Evolutionary conservation across 2,329 filamentous ascomycete genomes (phyloP).

Genomic region (Hypoxylon sp.): DNA sequence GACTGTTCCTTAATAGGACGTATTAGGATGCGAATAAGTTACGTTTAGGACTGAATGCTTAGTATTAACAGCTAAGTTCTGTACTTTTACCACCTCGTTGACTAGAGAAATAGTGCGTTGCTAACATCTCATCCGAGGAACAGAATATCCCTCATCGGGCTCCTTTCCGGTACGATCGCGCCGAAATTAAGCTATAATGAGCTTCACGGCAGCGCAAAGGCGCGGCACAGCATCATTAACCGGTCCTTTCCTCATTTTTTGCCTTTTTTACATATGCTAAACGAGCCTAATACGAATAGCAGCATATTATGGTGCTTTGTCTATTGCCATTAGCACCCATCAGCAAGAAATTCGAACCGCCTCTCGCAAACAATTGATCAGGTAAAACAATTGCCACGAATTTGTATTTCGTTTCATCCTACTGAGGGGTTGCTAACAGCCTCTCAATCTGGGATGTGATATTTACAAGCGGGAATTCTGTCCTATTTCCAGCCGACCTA

Average conservation of each 20-base stretch:
- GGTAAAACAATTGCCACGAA: neutral
- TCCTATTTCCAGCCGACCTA: slow-evolving; percentile 51
- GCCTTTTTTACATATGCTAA: neutral
- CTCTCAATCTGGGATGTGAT: slow-evolving; percentile 52
- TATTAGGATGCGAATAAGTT: neutral
- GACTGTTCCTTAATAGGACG: neutral
- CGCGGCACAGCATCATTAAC: neutral
- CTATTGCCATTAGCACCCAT: neutral
- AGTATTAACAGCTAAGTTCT: neutral
- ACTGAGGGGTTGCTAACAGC: slow-evolving; percentile 14
- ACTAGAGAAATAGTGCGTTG: neutral
- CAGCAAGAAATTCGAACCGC: neutral
- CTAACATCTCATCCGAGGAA: neutral
- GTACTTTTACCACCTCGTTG: neutral
- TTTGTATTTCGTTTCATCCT: neutral
- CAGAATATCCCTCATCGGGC: neutral
- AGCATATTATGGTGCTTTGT: neutral
- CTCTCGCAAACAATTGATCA: neutral
- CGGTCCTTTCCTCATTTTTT: neutral
- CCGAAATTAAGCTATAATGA: neutral
- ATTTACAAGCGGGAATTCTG: slow-evolving; percentile 52
- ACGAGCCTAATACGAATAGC: neutral
- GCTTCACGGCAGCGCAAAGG: neutral
- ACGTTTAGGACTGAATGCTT: neutral
- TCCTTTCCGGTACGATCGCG: neutral